Percentiles rank a stretch among this genome's conserved stretches.
Conservation (phyloP, 2,329 filamentous ascomycete species). For the Tolypocladium album region DNA sequence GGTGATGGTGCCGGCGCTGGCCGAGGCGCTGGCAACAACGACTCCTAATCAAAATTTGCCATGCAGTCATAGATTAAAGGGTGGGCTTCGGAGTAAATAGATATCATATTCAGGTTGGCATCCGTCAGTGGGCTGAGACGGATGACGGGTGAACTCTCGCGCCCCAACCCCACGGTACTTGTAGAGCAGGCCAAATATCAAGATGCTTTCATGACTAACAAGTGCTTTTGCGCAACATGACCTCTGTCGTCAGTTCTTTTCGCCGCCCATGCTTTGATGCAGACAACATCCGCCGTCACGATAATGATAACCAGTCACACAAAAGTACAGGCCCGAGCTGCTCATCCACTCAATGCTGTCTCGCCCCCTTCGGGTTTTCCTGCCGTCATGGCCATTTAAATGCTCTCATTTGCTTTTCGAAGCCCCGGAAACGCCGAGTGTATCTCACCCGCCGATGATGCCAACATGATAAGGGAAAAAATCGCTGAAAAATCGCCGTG, state of each 20-base stretch:
- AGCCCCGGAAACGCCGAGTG: neutral
- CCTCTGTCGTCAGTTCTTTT: neutral
- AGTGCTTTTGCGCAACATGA: neutral
- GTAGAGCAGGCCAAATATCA: conserved; percentile 2
- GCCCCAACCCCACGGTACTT: neutral
- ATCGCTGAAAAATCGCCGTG: neutral
- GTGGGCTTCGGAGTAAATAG: neutral
- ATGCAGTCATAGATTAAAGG: neutral
- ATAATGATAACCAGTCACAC: neutral
- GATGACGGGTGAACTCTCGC: neutral
- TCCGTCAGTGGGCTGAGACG: neutral
- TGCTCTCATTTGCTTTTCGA: neutral
- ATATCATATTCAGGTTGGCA: neutral
- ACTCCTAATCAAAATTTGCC: neutral
- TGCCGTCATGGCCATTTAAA: neutral
- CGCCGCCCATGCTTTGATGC: neutral
- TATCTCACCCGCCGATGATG: neutral
- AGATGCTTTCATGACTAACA: neutral
- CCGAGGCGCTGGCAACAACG: conserved; percentile 9
- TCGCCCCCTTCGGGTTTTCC: neutral
- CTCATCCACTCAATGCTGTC: neutral
- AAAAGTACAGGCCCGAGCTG: neutral
- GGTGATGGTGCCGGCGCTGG: conserved; percentile 9
- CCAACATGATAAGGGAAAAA: neutral
- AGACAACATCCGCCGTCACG: neutral